Evolutionary conservation across 805 yeast genomes (phyloP).

Genomic region (Ogataea haglerorum): DNA sequence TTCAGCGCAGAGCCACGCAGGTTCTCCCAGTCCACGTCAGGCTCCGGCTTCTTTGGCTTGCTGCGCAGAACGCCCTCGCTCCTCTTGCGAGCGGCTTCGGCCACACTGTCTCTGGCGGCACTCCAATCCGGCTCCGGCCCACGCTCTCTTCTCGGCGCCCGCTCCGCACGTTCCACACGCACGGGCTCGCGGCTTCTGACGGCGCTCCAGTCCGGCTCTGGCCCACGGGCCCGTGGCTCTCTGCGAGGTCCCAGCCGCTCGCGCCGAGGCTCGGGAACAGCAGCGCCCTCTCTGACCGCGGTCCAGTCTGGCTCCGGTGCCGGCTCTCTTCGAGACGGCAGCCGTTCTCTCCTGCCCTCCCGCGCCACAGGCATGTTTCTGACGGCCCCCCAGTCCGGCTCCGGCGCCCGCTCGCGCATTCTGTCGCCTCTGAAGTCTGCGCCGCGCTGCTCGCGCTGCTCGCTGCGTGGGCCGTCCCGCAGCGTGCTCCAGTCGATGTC

Average conservation of each 20-base stretch:
- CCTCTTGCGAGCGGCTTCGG: slow-evolving; percentile 4
- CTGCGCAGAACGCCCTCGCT: slow-evolving; percentile 10
- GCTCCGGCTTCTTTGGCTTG: slow-evolving; percentile 17
- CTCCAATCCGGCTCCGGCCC: slow-evolving; percentile 45
- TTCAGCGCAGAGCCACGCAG: slow-evolving; percentile 26
- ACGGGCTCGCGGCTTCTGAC: slow-evolving; percentile 36
- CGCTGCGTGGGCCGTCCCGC: slow-evolving; percentile 32
- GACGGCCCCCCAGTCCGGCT: slow-evolving; percentile 45
- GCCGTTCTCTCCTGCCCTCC: slow-evolving; percentile 17
- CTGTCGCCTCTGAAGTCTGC: slow-evolving; percentile 29
- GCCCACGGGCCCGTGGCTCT: slow-evolving; percentile 44
- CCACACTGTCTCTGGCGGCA: slow-evolving; percentile 35
- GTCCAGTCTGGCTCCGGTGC: slow-evolving; percentile 52
- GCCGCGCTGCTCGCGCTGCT: slow-evolving; percentile 7
- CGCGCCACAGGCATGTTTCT: slow-evolving; percentile 32
- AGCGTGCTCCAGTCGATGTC: slow-evolving; percentile 60
- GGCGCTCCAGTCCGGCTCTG: slow-evolving; percentile 57
- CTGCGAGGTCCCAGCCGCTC: slow-evolving; percentile 24
- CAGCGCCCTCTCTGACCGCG: slow-evolving; percentile 28
- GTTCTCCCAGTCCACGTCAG: slow-evolving; percentile 21
- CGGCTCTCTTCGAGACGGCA: slow-evolving; percentile 16
- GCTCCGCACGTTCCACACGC: slow-evolving; percentile 15
- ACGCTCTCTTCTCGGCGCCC: slow-evolving; percentile 27
- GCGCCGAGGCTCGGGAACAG: slow-evolving; percentile 22
- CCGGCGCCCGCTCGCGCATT: slow-evolving; percentile 37